A percentile compares a stretch with the other conserved stretches of the same genome.
These are phyloP conservation scores for Oryza meridionalis DNA, from an alignment of 176 grass and related monocot species.

Conservation along the genomic window DNA sequence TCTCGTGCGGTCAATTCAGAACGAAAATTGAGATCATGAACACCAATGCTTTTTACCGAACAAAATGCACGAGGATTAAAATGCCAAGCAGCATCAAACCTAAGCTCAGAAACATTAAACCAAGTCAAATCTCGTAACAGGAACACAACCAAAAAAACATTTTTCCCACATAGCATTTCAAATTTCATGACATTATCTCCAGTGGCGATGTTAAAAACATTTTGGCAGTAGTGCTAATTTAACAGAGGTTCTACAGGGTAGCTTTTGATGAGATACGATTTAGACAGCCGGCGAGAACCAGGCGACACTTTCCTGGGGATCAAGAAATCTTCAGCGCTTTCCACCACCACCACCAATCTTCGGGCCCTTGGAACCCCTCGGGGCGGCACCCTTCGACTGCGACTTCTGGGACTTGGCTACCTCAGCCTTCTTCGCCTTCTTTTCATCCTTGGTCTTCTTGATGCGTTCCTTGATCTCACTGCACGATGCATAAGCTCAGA, in stretches of 20 bases:
- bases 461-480: conserved; percentile 67
- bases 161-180: too few species aligned
- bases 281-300: not conserved
- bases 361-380: conserved; percentile 49
- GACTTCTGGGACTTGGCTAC: conserved; percentile 43
- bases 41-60: not conserved
- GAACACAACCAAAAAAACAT: too few species aligned
- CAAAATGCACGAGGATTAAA: not conserved
- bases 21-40: not conserved
- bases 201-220: not conserved
- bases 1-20: not conserved
- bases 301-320: not conserved
- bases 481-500: not conserved
- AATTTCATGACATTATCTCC: not conserved
- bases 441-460: conserved; percentile 64
- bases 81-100: not conserved
- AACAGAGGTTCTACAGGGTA: conserved; percentile 23
- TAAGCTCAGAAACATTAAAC: not conserved
- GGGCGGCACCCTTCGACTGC: conserved; percentile 27
- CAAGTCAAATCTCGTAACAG: not conserved
- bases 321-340: conserved; percentile 34
- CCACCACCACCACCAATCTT: conserved; percentile 52
- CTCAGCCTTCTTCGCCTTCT: conserved; percentile 60
- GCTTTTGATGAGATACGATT: not conserved
- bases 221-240: not conserved